Evolutionary conservation across 192 early-diverging fungal genomes (phyloP).

Genomic region (Linnemannia schmuckeri): DNA sequence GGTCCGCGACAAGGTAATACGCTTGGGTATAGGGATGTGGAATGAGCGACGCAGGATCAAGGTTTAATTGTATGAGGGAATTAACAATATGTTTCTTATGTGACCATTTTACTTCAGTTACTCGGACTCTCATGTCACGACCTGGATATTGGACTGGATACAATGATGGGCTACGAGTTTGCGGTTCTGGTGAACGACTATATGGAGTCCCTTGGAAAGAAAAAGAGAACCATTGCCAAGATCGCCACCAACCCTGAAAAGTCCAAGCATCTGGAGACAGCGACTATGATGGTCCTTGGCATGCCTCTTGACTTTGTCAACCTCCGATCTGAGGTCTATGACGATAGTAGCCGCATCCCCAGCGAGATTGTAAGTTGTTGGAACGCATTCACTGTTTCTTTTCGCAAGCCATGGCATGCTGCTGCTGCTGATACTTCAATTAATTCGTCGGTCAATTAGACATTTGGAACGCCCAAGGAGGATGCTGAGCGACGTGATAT

Average conservation of each 20-base stretch:
- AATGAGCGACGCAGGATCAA: neutral
- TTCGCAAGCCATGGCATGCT: neutral
- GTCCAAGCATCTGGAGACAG: constrained; percentile 97
- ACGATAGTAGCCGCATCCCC: constrained; percentile 81
- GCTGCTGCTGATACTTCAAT: neutral
- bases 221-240: constrained; percentile 73
- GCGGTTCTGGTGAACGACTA: constrained; percentile 78
- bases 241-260: constrained; percentile 93
- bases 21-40: neutral
- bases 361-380: constrained; percentile 63
- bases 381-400: constrained; percentile 11
- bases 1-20: constrained; percentile 94
- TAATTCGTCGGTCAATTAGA: constrained; percentile 31
- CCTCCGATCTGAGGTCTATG: constrained; percentile 90
- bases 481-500: constrained; percentile 95
- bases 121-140: constrained; percentile 87
- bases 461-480: constrained; percentile 90
- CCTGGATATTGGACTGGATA: constrained; percentile 94
- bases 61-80: neutral
- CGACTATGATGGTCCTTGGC: constrained; percentile 84
- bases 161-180: constrained; percentile 93
- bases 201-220: constrained; percentile 51
- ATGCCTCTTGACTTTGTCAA: constrained; percentile 94
- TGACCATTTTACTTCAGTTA: constrained; percentile 62
- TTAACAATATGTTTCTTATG: constrained; percentile 46